Conservation (phyloP, 257 asterid species). For the Solanum chaucha region DNA sequence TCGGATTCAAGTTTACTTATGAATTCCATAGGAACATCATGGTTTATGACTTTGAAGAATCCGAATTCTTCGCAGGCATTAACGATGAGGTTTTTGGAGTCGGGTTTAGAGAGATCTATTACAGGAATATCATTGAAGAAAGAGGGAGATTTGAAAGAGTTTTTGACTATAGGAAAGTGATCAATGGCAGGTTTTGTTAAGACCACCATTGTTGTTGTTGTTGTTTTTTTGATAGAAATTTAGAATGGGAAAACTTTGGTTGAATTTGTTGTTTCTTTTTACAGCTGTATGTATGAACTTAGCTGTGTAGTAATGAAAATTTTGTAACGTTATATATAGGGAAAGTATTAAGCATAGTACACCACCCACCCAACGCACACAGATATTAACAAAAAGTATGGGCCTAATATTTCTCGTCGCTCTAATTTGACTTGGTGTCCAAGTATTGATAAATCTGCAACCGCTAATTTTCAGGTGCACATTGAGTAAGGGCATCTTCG, state of each 20-base stretch:
- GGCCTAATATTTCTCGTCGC: background rate
- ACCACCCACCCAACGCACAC: background rate
- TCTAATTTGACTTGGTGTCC: background rate
- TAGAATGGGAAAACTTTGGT: background rate
- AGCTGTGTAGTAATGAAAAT: background rate
- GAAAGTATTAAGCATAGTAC: background rate
- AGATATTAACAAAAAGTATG: background rate
- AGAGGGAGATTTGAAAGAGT: background rate
- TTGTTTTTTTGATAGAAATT: background rate
- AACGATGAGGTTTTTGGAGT: conserved; percentile 8
- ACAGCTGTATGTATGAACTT: background rate
- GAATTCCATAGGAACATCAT: conserved; percentile 1
- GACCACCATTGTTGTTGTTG: background rate
- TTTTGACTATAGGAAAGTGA: conserved; percentile 15
- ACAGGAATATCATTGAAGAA: background rate
- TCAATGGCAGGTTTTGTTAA: conserved; percentile 8
- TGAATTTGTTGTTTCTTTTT: too few species aligned
- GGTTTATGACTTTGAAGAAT: conserved; percentile 15
- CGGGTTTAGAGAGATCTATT: conserved; percentile 10
- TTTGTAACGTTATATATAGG: background rate
- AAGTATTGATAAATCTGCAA: background rate
- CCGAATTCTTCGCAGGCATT: conserved; percentile 17
- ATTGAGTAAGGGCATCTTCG: too few species aligned
- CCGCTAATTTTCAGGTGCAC: background rate
- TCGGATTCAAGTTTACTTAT: conserved; percentile 6